Conservation (phyloP, 495 filamentous ascomycete genomes). For the Penicillium turbatum region DNA sequence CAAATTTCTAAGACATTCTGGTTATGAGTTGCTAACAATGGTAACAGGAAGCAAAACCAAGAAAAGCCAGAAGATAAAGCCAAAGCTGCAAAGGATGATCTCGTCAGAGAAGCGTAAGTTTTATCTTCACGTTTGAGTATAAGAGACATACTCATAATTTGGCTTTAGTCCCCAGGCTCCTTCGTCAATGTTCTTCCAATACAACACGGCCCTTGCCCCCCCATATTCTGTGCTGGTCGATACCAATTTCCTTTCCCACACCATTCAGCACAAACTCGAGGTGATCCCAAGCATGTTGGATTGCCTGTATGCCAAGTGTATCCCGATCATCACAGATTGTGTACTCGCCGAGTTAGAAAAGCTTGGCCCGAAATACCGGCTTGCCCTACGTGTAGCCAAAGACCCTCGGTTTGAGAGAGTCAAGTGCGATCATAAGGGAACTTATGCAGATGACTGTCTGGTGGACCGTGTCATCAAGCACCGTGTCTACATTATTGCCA, state of each 20-base stretch:
- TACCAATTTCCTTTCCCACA: conserved; percentile 92
- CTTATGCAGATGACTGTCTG: conserved; percentile 93
- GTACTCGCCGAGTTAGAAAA: conserved; percentile 79
- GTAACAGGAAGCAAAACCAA: conserved; percentile 54
- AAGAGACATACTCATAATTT: neutral
- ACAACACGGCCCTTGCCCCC: conserved; percentile 85
- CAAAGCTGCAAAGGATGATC: conserved; percentile 28
- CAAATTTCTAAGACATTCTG: neutral
- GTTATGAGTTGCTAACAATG: conserved; percentile 18
- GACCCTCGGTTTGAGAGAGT: conserved; percentile 85
- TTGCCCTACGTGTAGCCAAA: conserved; percentile 85
- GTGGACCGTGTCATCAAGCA: conserved; percentile 79
- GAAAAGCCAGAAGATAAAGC: conserved; percentile 53
- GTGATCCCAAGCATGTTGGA: conserved; percentile 86
- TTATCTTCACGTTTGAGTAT: too few species aligned
- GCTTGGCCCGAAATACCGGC: conserved; percentile 80
- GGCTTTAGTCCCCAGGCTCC: conserved; percentile 59
- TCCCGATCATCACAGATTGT: conserved; percentile 49
- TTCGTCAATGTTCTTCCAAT: conserved; percentile 87
- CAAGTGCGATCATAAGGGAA: conserved; percentile 82
- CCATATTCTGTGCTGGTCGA: conserved; percentile 84
- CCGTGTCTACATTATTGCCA: conserved; percentile 82
- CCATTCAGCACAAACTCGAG: conserved; percentile 84
- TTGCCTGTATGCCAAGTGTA: conserved; percentile 53
- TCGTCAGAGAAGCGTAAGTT: conserved; percentile 35